Evolutionary conservation across 805 yeast genomes (phyloP).

Genomic region (Metschnikowia bowlesiae): DNA sequence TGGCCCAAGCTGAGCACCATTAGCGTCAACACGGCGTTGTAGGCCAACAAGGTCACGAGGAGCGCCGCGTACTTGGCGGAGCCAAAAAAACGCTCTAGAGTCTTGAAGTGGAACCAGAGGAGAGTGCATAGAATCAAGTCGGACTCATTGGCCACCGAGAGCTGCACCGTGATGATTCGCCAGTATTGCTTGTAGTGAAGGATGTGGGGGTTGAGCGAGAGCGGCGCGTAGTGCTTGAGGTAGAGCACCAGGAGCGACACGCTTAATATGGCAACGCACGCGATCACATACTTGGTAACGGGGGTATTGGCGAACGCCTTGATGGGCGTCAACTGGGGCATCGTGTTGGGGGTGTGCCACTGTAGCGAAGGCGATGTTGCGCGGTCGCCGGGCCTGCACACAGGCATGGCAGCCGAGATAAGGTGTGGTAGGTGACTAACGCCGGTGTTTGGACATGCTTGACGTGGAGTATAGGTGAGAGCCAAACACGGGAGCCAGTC

Average conservation of each 20-base stretch:
- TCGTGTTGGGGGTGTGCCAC: conserved; percentile 5
- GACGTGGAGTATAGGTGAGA: no score
- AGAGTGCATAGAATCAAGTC: conserved; percentile 46
- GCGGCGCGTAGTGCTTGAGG: conserved; percentile 38
- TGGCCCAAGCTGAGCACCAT: conserved; percentile 42
- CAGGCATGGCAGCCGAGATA: no score
- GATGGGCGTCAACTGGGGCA: conserved; percentile 40
- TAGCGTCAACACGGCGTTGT: conserved; percentile 42
- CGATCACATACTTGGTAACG: conserved; percentile 25
- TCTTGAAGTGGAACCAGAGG: conserved; percentile 49
- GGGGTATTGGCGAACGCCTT: conserved; percentile 43
- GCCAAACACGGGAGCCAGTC: no score
- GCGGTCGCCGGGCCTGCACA: no score
- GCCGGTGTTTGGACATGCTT: no score
- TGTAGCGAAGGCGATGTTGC: not conserved
- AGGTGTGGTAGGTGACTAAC: no score
- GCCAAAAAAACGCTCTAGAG: conserved; percentile 55
- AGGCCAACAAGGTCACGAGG: conserved; percentile 40
- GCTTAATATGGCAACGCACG: conserved; percentile 30
- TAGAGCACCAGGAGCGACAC: conserved; percentile 41
- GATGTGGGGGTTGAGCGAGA: conserved; percentile 51
- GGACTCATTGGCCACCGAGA: conserved; percentile 55
- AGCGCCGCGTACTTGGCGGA: conserved; percentile 49
- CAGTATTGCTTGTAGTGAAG: conserved; percentile 54
- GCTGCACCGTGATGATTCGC: conserved; percentile 47